phyloP scores from a whole-genome alignment of 2,329 filamentous ascomycete genomes.

The Pleoardoris graminearum region DNA sequence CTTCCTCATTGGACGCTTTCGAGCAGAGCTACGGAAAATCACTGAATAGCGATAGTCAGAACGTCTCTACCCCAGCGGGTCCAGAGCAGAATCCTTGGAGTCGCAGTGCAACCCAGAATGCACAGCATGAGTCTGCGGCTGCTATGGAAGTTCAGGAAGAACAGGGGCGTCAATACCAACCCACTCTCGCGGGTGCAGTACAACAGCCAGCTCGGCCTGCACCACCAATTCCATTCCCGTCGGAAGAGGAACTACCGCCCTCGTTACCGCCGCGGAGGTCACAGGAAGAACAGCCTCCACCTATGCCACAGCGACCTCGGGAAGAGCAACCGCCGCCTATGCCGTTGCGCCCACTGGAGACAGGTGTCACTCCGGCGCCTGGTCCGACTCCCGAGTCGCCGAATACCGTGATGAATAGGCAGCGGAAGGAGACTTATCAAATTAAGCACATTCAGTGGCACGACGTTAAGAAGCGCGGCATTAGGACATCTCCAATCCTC shows the following conservation, averaged over 20 bases:
- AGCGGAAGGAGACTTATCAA: conserved; percentile 78
- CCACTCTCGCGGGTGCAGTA: conserved; percentile 13
- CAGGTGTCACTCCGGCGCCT: conserved; percentile 17
- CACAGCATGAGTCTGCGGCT: conserved; percentile 23
- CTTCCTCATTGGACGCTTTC: conserved; percentile 34
- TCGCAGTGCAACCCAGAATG: conserved; percentile 26
- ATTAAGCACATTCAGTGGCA: conserved; percentile 91
- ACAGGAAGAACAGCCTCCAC: conserved; percentile 41
- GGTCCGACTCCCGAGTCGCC: conserved; percentile 44
- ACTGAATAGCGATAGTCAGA: conserved; percentile 16
- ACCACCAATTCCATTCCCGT: conserved; percentile 16
- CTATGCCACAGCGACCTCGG: conserved; percentile 38
- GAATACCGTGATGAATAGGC: conserved; percentile 45
- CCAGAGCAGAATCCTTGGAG: conserved; percentile 41
- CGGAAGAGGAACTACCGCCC: conserved; percentile 34
- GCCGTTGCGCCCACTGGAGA: conserved; percentile 40
- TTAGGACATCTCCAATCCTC: conserved; percentile 81
- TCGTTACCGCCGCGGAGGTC: conserved; percentile 38
- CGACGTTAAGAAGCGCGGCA: conserved; percentile 63
- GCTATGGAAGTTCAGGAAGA: conserved; percentile 27
- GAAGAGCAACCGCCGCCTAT: conserved; percentile 40
- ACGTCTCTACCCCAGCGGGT: conserved; percentile 26
- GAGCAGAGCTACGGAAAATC: conserved; percentile 30
- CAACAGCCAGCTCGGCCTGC: conserved; percentile 3
- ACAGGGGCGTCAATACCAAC: conserved; percentile 28